phyloP scores from a whole-genome alignment of 1,284 basidiomycete genomes.

The Tremellales sp. region DNA sequence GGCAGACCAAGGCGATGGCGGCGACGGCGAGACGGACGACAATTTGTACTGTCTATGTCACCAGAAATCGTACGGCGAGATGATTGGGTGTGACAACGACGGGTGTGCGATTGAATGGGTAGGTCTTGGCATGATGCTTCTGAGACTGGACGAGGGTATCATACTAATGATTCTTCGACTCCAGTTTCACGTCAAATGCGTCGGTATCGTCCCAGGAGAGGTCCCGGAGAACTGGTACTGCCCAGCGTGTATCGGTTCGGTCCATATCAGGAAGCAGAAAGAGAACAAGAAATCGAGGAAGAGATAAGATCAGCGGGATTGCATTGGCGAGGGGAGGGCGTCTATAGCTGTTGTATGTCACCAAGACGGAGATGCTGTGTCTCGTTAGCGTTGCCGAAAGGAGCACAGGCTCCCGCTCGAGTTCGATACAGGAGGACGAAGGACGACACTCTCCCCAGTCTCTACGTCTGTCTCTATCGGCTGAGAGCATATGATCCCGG shows the following conservation, averaged over 20 bases:
- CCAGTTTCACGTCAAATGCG: slow-evolving; percentile 81
- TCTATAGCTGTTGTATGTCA: too few species aligned
- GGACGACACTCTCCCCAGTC: too few species aligned
- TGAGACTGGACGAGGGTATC: neutral
- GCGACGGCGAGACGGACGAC: slow-evolving; percentile 41
- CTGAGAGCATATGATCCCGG: too few species aligned
- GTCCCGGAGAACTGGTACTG: slow-evolving; percentile 80
- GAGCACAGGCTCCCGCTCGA: too few species aligned
- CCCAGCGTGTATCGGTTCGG: slow-evolving; percentile 53
- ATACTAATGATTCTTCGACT: slow-evolving; percentile 4
- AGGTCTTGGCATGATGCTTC: slow-evolving; percentile 66
- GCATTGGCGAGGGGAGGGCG: too few species aligned
- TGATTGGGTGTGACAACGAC: slow-evolving; percentile 95
- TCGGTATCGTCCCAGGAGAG: slow-evolving; percentile 63
- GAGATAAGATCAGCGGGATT: too few species aligned
- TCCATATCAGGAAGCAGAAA: too few species aligned
- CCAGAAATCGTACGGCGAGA: slow-evolving; percentile 71
- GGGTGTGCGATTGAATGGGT: slow-evolving; percentile 93
- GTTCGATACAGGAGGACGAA: too few species aligned
- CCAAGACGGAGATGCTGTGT: too few species aligned
- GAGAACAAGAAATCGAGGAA: too few species aligned
- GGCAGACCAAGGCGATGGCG: slow-evolving; percentile 15
- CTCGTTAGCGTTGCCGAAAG: too few species aligned
- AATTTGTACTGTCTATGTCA: slow-evolving; percentile 84
- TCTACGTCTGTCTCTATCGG: too few species aligned